A percentile compares a stretch with the other conserved stretches of the same genome.
These are phyloP conservation scores for Cymodocea nodosa DNA, from an alignment of 116 monocot genomes.

Conservation along the genomic window DNA sequence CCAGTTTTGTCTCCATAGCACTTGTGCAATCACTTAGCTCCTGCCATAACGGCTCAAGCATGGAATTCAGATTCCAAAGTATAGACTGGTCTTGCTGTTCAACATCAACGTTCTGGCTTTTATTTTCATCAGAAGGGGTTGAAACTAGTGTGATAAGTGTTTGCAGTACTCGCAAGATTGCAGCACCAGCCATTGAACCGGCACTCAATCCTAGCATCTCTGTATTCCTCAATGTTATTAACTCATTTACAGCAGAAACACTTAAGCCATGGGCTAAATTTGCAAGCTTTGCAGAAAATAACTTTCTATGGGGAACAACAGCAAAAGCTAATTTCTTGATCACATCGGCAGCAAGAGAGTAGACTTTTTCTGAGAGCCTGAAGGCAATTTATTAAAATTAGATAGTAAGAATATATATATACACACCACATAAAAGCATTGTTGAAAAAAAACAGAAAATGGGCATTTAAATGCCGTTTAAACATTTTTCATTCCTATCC, in stretches of 20 bases:
- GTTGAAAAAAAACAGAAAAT: too few species aligned
- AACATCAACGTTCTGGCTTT: constrained; percentile 11
- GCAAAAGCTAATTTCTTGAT: constrained; percentile 50
- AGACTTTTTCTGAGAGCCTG: constrained; percentile 63
- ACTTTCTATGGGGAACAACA: constrained; percentile 37
- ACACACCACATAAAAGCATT: too few species aligned
- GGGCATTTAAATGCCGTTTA: too few species aligned
- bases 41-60: constrained; percentile 50
- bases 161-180: constrained; percentile 44
- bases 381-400: neutral
- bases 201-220: constrained; percentile 38
- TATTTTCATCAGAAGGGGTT: constrained; percentile 17
- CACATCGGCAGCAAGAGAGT: constrained; percentile 46
- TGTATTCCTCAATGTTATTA: constrained; percentile 35
- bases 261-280: constrained; percentile 38
- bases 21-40: constrained; percentile 56
- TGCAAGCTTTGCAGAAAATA: constrained; percentile 47
- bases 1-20: constrained; percentile 42
- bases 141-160: constrained; percentile 31
- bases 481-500: too few species aligned
- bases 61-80: constrained; percentile 34
- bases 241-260: constrained; percentile 39
- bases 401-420: neutral
- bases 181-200: constrained; percentile 43
- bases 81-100: constrained; percentile 26